phyloP scores from a whole-genome alignment of 2,329 filamentous ascomycete genomes.

The Aureobasidium vineae region DNA sequence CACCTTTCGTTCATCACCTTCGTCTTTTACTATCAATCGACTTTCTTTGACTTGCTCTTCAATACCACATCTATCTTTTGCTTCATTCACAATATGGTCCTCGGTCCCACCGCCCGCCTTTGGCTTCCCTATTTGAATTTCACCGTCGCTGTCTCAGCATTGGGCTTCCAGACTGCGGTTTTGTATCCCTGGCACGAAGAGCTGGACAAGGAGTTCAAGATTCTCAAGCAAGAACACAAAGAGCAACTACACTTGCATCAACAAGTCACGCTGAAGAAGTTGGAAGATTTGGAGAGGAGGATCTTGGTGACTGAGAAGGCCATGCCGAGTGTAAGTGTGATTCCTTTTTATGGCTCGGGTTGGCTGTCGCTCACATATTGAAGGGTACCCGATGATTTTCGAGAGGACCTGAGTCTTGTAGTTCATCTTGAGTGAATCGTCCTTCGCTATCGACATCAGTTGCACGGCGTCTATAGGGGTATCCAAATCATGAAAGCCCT shows the following conservation, averaged over 20 bases:
- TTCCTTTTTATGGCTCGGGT: neutral
- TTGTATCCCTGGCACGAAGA: slow-evolving; percentile 35
- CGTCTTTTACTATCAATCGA: neutral
- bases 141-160: slow-evolving; percentile 31
- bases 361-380: neutral
- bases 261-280: slow-evolving; percentile 15
- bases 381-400: neutral
- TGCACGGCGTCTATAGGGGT: neutral
- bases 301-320: slow-evolving; percentile 18
- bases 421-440: neutral
- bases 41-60: neutral
- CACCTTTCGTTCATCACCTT: neutral
- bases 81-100: slow-evolving; percentile 28
- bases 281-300: slow-evolving; percentile 18
- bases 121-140: slow-evolving; percentile 33
- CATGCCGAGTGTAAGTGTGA: slow-evolving; percentile 4
- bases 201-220: slow-evolving; percentile 33
- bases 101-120: slow-evolving; percentile 28
- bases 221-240: slow-evolving; percentile 30
- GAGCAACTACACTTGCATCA: slow-evolving; percentile 27
- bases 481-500: neutral
- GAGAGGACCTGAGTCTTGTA: neutral
- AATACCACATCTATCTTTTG: too few relatives aligned
- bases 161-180: slow-evolving; percentile 33
- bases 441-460: neutral